A percentile compares a stretch with the other conserved stretches of the same genome.
Conservation (phyloP, 257 asterid genomes). For the Jasminum sambac region DNA sequence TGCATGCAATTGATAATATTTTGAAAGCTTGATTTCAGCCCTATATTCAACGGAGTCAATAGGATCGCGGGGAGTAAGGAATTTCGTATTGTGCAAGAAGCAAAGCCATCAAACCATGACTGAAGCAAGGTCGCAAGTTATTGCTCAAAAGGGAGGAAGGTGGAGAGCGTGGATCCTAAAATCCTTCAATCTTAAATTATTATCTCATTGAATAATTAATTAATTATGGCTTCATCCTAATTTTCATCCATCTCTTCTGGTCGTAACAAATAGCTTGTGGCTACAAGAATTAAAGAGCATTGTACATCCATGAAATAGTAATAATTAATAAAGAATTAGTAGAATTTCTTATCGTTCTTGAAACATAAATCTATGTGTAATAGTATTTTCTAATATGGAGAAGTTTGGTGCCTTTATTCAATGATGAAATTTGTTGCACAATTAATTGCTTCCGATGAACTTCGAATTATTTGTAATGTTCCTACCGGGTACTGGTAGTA, state of each 20-base stretch:
- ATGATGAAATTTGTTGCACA: neutral
- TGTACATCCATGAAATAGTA: neutral
- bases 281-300: neutral
- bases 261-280: neutral
- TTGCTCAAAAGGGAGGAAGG: constrained; percentile 24
- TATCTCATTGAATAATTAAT: constrained; percentile 35
- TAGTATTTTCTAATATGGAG: neutral
- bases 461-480: neutral
- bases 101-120: constrained; percentile 26
- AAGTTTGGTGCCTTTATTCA: neutral
- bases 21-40: constrained; percentile 36
- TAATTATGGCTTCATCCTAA: no score
- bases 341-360: no score
- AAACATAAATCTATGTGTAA: no score
- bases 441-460: neutral
- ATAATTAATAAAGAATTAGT: no score
- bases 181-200: constrained; percentile 40
- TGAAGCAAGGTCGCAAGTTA: constrained; percentile 30
- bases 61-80: constrained; percentile 50
- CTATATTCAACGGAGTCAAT: constrained; percentile 41
- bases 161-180: constrained; percentile 65
- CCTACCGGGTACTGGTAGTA: no score
- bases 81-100: constrained; percentile 56
- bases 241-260: neutral
- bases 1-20: neutral